Conservation (phyloP, 2,329 filamentous ascomycete species). For the Neopestalotiopsis sp. region DNA sequence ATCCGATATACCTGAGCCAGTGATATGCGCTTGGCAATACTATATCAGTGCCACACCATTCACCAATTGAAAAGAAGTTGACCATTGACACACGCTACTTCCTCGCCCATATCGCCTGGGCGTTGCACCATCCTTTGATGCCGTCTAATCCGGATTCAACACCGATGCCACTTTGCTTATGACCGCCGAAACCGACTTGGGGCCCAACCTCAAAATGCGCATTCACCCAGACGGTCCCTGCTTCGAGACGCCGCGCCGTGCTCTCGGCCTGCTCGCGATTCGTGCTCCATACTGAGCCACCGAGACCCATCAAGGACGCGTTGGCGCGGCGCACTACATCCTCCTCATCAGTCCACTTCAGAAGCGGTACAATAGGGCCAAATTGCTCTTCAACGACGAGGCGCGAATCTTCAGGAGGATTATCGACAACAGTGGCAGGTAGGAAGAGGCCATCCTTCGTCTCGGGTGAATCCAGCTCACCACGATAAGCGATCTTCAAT, state of each 20-base stretch:
- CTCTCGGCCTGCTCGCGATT: constrained; percentile 51
- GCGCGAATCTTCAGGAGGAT: constrained; percentile 29
- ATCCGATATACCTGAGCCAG: too few relatives aligned
- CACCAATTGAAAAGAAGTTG: not conserved
- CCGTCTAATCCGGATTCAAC: constrained; percentile 50
- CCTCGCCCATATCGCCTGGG: constrained; percentile 25
- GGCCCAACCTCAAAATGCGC: constrained; percentile 45
- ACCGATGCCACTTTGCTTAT: constrained; percentile 58
- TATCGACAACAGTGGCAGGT: constrained; percentile 28
- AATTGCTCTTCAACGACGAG: constrained; percentile 32
- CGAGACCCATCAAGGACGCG: constrained; percentile 55
- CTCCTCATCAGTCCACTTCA: constrained; percentile 48
- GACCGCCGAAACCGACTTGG: constrained; percentile 51
- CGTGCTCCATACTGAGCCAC: constrained; percentile 56
- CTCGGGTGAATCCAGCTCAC: constrained; percentile 3
- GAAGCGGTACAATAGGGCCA: constrained; percentile 46
- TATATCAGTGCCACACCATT: too few relatives aligned
- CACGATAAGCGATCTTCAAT: constrained; percentile 23
- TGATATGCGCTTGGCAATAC: too few relatives aligned
- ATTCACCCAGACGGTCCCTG: constrained; percentile 61
- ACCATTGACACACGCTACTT: not conserved
- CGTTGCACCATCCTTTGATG: constrained; percentile 40
- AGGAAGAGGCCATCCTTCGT: constrained; percentile 25
- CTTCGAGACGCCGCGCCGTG: constrained; percentile 53
- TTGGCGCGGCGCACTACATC: constrained; percentile 54